A percentile compares a stretch with the other conserved stretches of the same genome.
These are phyloP conservation scores for Pichia sp. DNA, from an alignment of 1,139 yeast genomes.

Conservation along the genomic window DNA sequence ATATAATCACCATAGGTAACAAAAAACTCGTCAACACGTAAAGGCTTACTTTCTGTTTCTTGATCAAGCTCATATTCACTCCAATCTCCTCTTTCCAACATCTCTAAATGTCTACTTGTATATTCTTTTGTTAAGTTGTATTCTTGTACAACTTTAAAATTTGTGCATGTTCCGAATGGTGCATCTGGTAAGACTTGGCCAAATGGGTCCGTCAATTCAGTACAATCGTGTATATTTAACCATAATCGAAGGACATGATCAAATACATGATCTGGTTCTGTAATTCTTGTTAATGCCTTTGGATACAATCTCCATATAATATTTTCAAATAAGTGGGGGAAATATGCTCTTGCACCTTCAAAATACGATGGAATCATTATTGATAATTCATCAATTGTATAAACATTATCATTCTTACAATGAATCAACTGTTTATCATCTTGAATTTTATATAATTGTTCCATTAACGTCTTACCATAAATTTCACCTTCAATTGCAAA, in stretches of 20 bases:
- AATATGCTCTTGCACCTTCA: slow-evolving; percentile 46
- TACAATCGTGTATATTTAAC: slow-evolving; percentile 22
- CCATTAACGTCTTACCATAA: slow-evolving; percentile 4
- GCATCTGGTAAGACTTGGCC: slow-evolving; percentile 9
- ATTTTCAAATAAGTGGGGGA: slow-evolving; percentile 36
- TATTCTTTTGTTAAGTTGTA: slow-evolving; percentile 21
- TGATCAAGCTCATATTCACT: slow-evolving; percentile 11
- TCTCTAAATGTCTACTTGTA: slow-evolving; percentile 20
- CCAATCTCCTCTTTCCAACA: slow-evolving; percentile 13
- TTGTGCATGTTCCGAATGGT: slow-evolving; percentile 14
- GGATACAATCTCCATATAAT: slow-evolving; percentile 42
- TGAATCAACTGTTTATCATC: slow-evolving; percentile 32
- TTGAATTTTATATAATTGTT: slow-evolving; percentile 22
- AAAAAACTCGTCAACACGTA: slow-evolving; percentile 25
- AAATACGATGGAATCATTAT: slow-evolving; percentile 42
- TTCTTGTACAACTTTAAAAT: slow-evolving; percentile 18
- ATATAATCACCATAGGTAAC: slow-evolving; percentile 17
- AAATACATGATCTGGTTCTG: slow-evolving; percentile 20
- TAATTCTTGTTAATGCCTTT: slow-evolving; percentile 21
- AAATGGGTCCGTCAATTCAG: slow-evolving; percentile 17
- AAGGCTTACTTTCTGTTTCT: slow-evolving; percentile 22
- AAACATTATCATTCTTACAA: slow-evolving; percentile 51
- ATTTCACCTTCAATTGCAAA: slow-evolving; percentile 14
- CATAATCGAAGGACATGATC: slow-evolving; percentile 21
- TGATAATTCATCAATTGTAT: slow-evolving; percentile 36